phyloP scores from a whole-genome alignment of 2,329 filamentous ascomycete genomes.

The Aspergillus caelatus region DNA sequence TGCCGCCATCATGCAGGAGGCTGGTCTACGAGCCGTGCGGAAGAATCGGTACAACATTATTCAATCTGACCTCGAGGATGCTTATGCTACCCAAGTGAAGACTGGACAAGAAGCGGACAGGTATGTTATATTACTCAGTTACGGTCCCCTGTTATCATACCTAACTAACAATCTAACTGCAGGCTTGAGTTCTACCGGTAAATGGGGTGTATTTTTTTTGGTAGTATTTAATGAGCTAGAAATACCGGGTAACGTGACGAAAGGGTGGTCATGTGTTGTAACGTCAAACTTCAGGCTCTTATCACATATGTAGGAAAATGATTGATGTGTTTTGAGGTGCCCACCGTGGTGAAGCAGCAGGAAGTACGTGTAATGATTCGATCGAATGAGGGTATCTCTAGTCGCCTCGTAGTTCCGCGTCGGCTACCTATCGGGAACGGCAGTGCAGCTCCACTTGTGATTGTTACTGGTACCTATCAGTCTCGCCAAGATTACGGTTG shows the following conservation, averaged over 20 bases:
- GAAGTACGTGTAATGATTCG: not conserved
- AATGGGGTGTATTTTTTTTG: constrained; percentile 13
- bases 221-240: constrained; percentile 13
- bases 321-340: constrained; percentile 9
- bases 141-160: not conserved
- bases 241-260: constrained; percentile 23
- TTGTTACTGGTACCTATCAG: not conserved
- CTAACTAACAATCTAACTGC: constrained; percentile 53
- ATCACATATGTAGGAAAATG: constrained; percentile 21
- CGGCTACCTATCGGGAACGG: not conserved
- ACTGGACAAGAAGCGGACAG: constrained; percentile 69
- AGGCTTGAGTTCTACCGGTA: constrained; percentile 91
- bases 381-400: not conserved
- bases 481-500: not conserved
- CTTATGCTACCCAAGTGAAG: constrained; percentile 97
- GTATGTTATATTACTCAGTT: constrained; percentile 32
- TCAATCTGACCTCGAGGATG: constrained; percentile 93
- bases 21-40: constrained; percentile 86
- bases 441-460: not conserved
- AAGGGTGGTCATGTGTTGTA: constrained; percentile 32
- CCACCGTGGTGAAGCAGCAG: not conserved
- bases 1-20: constrained; percentile 98
- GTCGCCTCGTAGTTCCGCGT: not conserved
- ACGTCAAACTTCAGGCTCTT: constrained; percentile 28
- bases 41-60: constrained; percentile 99